phyloP scores from a whole-genome alignment of 305 asterid species.

The Vinca major region DNA sequence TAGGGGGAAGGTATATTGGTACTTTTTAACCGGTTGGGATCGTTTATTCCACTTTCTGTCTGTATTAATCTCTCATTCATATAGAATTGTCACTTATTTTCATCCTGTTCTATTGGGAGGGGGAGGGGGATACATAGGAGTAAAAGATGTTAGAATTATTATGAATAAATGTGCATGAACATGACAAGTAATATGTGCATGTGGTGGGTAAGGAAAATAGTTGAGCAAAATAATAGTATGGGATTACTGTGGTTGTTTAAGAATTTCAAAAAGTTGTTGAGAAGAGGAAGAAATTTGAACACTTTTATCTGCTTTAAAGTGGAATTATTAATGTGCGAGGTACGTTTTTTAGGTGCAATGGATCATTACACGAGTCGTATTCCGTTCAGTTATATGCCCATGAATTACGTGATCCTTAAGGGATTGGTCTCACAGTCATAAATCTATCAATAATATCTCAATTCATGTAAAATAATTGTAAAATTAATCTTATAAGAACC shows the following conservation, averaged over 20 bases:
- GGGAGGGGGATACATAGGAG: neutral
- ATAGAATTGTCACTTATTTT: no score
- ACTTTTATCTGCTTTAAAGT: conserved; percentile 3
- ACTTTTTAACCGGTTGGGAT: no score
- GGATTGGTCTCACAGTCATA: no score
- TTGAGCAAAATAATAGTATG: conserved; percentile 13
- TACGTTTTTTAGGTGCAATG: conserved; percentile 8
- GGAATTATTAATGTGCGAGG: conserved; percentile 6
- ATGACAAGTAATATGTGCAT: conserved; percentile 10
- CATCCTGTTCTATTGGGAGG: no score
- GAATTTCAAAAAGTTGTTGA: conserved; percentile 24
- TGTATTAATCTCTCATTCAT: no score
- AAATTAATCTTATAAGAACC: no score
- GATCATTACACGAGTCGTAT: conserved; percentile 11
- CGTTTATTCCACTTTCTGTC: no score
- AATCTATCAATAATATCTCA: no score
- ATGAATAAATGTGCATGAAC: conserved; percentile 12
- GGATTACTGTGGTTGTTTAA: neutral
- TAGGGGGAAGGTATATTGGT: no score
- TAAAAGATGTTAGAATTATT: conserved; percentile 5
- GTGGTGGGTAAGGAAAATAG: conserved; percentile 22
- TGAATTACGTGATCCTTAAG: no score
- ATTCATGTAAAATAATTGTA: no score
- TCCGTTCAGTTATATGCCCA: conserved; percentile 10
- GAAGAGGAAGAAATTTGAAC: conserved; percentile 8